Percentiles rank a stretch among this genome's conserved stretches.
phyloP scores from a whole-genome alignment of 495 filamentous ascomycete genomes.

The Hyaloscypha finlandica region DNA sequence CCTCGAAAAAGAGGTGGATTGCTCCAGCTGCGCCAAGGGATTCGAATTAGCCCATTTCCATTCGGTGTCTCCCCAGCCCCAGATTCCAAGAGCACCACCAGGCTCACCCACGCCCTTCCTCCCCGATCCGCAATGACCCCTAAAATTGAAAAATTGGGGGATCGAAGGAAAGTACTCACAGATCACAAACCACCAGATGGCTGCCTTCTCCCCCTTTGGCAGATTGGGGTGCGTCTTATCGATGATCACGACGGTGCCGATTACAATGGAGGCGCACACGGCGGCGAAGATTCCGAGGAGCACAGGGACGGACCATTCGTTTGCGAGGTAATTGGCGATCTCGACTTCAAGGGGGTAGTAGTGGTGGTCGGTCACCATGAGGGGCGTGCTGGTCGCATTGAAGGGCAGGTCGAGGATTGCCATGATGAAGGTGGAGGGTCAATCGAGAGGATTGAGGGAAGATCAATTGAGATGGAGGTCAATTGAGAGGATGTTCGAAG shows the following conservation, averaged over 20 bases:
- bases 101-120: too few relatives aligned
- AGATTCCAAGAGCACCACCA: too few relatives aligned
- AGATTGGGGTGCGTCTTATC: slow-evolving; percentile 49
- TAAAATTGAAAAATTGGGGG: slow-evolving; percentile 17
- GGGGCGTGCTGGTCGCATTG: slow-evolving; percentile 12
- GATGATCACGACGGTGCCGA: slow-evolving; percentile 49
- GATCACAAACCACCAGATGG: slow-evolving; percentile 69
- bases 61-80: not conserved
- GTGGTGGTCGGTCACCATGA: slow-evolving; percentile 48
- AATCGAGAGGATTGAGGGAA: not conserved
- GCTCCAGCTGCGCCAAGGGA: slow-evolving; percentile 40
- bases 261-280: slow-evolving; percentile 52
- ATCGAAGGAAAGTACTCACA: slow-evolving; percentile 68
- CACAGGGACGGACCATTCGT: slow-evolving; percentile 53
- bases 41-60: slow-evolving; percentile 5
- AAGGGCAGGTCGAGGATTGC: not conserved
- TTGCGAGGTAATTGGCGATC: slow-evolving; percentile 60
- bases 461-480: not conserved
- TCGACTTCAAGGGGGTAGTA: slow-evolving; percentile 64
- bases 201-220: slow-evolving; percentile 50
- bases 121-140: slow-evolving; percentile 1
- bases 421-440: not conserved
- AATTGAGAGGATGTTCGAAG: too few relatives aligned
- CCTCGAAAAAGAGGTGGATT: slow-evolving; percentile 61
- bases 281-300: slow-evolving; percentile 56